phyloP scores from a whole-genome alignment of 495 filamentous ascomycete species.

The Aspergillus conjunctus region DNA sequence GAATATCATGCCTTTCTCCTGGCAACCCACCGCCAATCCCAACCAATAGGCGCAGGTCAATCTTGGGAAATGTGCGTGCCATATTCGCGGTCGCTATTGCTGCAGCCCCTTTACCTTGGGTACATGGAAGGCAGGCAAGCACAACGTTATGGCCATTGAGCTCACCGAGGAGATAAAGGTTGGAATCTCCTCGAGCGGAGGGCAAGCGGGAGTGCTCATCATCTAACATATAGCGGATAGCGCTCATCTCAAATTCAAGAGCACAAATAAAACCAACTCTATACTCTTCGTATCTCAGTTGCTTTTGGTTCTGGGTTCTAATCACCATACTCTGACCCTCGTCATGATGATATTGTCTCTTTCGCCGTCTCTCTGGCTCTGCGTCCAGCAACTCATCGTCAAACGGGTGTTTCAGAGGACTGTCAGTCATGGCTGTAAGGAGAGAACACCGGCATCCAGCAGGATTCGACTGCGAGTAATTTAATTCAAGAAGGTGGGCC shows the following conservation, averaged over 20 bases:
- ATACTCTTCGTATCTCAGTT: conserved; percentile 9
- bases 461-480: background rate
- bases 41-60: conserved; percentile 28
- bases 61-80: conserved; percentile 21
- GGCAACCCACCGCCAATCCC: conserved; percentile 33
- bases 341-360: background rate
- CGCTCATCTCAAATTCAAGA: conserved; percentile 4
- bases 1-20: conserved; percentile 27
- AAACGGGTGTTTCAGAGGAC: background rate
- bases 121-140: conserved; percentile 10
- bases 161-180: conserved; percentile 6
- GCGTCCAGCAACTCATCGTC: background rate
- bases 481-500: background rate
- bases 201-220: conserved; percentile 7
- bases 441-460: background rate
- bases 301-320: background rate
- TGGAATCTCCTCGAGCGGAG: background rate
- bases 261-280: conserved; percentile 5
- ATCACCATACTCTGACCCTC: background rate
- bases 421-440: background rate
- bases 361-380: background rate
- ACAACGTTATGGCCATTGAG: conserved; percentile 7
- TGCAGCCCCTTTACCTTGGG: conserved; percentile 9
- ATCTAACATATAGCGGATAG: background rate
- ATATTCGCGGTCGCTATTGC: conserved; percentile 37